A percentile compares a stretch with the other conserved stretches of the same genome.
Conservation (phyloP, 805 yeast genomes). For the Cyberlindnera misumaiensis region DNA sequence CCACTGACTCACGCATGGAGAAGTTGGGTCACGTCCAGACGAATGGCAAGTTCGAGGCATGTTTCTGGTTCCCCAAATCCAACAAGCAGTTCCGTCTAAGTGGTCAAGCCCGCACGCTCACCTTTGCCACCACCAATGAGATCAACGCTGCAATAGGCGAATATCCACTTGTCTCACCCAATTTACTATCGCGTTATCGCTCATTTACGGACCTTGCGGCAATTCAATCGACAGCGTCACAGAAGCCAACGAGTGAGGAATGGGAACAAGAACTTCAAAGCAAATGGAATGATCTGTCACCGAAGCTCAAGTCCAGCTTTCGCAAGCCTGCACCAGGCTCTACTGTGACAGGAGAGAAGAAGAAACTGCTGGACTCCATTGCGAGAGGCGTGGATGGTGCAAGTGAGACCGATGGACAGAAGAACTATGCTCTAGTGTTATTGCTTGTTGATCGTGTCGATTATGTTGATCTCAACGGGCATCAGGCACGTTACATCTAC, state of each 20-base stretch:
- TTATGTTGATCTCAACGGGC: constrained; percentile 51
- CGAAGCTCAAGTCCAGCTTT: constrained; percentile 55
- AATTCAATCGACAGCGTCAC: constrained; percentile 32
- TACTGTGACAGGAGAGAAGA: constrained; percentile 45
- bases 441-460: constrained; percentile 69
- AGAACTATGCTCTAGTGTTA: constrained; percentile 63
- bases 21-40: constrained; percentile 44
- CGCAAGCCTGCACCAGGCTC: constrained; percentile 72
- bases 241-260: constrained; percentile 36
- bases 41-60: constrained; percentile 63
- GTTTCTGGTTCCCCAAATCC: constrained; percentile 58
- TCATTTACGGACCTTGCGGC: constrained; percentile 19
- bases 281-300: constrained; percentile 57
- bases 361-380: constrained; percentile 59
- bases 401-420: constrained; percentile 48
- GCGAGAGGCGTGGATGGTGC: constrained; percentile 80
- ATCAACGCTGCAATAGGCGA: constrained; percentile 15
- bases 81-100: constrained; percentile 67
- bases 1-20: constrained; percentile 65
- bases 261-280: constrained; percentile 61
- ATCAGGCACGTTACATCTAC: constrained; percentile 43
- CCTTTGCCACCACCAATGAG: constrained; percentile 13
- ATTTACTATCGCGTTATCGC: constrained; percentile 13
- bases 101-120: constrained; percentile 52
- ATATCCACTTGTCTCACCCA: constrained; percentile 27